Base-by-base conservation (phyloP, 1,284 basidiomycete species). In the Ceratobasidium sp. region DNA sequence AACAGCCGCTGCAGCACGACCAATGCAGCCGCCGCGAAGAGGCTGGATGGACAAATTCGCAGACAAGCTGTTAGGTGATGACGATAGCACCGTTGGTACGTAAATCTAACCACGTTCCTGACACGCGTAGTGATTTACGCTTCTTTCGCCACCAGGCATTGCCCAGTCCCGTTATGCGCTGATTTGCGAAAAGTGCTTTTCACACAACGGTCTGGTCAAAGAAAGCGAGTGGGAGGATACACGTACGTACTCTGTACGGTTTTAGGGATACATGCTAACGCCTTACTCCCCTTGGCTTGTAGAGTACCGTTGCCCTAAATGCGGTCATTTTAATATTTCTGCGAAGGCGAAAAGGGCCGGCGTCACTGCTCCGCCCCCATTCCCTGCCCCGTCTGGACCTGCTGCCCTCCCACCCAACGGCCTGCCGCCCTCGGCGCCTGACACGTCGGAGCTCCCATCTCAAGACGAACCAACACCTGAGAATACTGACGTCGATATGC, bases 201-300 rank as follows among this genome's bases (percentile, higher is more conserved):
- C 90, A 17, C 97, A 99, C 84, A 99, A 99, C 81, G 97, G 97
- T 0, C 87, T 99, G 10, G 94, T 97, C 3, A 92, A 93, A 78
- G 94, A 96, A 83, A 91, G 90, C 77, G 89, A 94, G 83, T 98
- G 94, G 90, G 92, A 95, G 81, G 91, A 95, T 78, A 90, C 95
- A 69, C 95, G 97, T 98, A 81, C 84, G 95, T 90, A 39, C 17
- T 20, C 71, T 74, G 60, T 49, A 73, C 71, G 76, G 26, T 37
- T 74, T 17, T 68, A 56, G 51, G 33, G 51, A 45, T 26, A 45
- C 45, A 68, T 74, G n/a, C 67, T 75, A 68, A n/a, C 10, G n/a
- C 56, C 26, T 49, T 58, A 42, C 7, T 23, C 31, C 33, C 66
- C 65, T 68, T 20, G 23, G 66, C 33, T 56, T 56, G n/a, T 81